Conservation (phyloP, 805 yeast genomes). For the Metschnikowia santaceciliae region DNA sequence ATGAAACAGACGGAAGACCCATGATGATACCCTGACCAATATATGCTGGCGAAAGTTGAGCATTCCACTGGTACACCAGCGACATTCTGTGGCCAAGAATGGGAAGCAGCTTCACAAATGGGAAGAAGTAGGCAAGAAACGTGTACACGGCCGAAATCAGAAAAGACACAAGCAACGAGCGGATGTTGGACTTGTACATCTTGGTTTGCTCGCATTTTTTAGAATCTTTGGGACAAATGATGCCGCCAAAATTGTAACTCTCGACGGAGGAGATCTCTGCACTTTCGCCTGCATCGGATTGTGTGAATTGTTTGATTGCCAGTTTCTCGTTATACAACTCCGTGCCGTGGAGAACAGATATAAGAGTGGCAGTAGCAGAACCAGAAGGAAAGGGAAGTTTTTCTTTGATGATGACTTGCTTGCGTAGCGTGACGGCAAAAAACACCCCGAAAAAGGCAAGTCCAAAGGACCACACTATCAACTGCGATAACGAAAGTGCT, state of each 20-base stretch:
- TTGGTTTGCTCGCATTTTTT: slow-evolving; percentile 6
- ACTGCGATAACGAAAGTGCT: slow-evolving; percentile 42
- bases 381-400: slow-evolving; percentile 93
- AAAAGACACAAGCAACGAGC: slow-evolving; percentile 60
- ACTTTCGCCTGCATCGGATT: neutral
- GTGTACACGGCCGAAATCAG: slow-evolving; percentile 70
- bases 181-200: slow-evolving; percentile 55
- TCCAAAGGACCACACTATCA: slow-evolving; percentile 80
- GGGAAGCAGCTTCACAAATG: slow-evolving; percentile 65
- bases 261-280: slow-evolving; percentile 4
- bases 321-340: slow-evolving; percentile 40
- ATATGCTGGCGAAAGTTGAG: slow-evolving; percentile 96
- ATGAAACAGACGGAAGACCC: slow-evolving; percentile 89
- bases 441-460: slow-evolving; percentile 93
- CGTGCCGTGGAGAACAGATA: slow-evolving; percentile 79
- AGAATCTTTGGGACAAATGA: slow-evolving; percentile 17
- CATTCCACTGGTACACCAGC: slow-evolving; percentile 67
- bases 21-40: slow-evolving; percentile 96
- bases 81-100: slow-evolving; percentile 69
- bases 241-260: slow-evolving; percentile 14
- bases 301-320: slow-evolving; percentile 3
- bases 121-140: slow-evolving; percentile 64
- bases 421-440: slow-evolving; percentile 84
- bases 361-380: slow-evolving; percentile 90
- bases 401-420: slow-evolving; percentile 82